Base-by-base conservation (phyloP, 768 basidiomycete genomes). In the Termitomyces sp. region DNA sequence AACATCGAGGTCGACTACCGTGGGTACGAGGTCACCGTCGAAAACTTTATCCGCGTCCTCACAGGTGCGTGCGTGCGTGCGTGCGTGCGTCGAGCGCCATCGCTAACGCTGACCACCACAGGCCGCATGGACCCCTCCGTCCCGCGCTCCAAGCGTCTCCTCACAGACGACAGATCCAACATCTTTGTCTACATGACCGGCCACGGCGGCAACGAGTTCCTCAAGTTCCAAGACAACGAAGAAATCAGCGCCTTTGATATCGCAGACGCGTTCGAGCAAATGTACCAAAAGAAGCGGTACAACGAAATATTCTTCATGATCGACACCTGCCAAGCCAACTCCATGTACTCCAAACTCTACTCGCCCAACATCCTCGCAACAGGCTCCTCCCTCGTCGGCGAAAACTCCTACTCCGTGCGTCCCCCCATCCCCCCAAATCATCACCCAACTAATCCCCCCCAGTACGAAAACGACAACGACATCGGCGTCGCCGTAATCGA, bases 151-250 rank as follows among this genome's bases (percentile, higher is more conserved):
- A 98, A 99, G 69, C 89, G 96, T 15, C 83, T 99, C 3, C 79
- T 97, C 45, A 89, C 93, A 0, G 96, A 99, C 68, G 89, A 93
- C 60, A 79, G 86, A 34, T 94, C 92, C 6, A 98, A 98, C 69
- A 81, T 99, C 62, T 98, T 98, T 70, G 86, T 99, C 20, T 98
- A 97, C 74, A 92, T 98, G 93, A 96, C 97, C 0, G 97, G 97
- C 0, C 97, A 98, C 67, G 97, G 97, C 12, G 97, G 97, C 0
- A 91, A 96, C 68, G 97, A 97, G 73, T 99, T 98, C 72, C 85
- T 99, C 70, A 98, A 99, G 73, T 98, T 99, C 73, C 97, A 99
- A 71, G 97, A 99, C 71, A 95, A 92, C 71, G 97, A 98, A 73
- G 97, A 99, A 72, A 94, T 98, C 67, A 94, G 91, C 61, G 94